Percentiles rank a stretch among this genome's conserved stretches.
Conservation (phyloP, 305 asterid genomes). For the Solanum chacoense region DNA sequence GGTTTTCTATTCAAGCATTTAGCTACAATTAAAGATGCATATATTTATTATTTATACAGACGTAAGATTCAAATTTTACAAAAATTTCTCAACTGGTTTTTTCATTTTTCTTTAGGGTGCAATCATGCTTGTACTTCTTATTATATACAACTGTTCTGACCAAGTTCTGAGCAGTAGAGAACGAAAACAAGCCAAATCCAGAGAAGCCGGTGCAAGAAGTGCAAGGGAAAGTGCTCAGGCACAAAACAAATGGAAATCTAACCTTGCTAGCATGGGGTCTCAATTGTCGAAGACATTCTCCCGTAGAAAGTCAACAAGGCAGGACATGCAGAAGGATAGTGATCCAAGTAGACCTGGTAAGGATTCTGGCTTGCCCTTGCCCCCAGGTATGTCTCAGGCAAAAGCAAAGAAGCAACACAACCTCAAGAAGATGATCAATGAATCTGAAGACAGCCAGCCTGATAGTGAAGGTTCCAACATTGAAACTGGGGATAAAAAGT, state of each 20-base stretch:
- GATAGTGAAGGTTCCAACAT: constrained; percentile 29
- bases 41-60: not conserved
- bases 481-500: constrained; percentile 29
- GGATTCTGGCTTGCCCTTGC: constrained; percentile 25
- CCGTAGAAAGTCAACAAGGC: constrained; percentile 12
- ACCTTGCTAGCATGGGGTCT: constrained; percentile 31
- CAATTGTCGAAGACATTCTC: constrained; percentile 57
- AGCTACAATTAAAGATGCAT: not conserved
- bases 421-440: constrained; percentile 29
- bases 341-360: constrained; percentile 14
- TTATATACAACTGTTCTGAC: constrained; percentile 65
- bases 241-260: constrained; percentile 54
- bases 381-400: constrained; percentile 8
- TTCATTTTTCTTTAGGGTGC: constrained; percentile 30
- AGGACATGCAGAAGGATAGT: constrained; percentile 19
- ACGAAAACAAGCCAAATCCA: constrained; percentile 68
- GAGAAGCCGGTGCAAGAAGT: constrained; percentile 74
- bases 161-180: constrained; percentile 47
- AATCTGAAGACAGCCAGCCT: constrained; percentile 29
- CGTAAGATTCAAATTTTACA: not conserved
- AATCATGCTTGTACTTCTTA: constrained; percentile 36
- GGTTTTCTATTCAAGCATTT: not conserved
- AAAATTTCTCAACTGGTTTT: not conserved
- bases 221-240: constrained; percentile 64
- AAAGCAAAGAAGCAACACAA: constrained; percentile 18